Evolutionary conservation across 306 rosid species (phyloP), one percentile per base, ranked within the genome.

Genomic region (Fagus sylvatica): DNA sequence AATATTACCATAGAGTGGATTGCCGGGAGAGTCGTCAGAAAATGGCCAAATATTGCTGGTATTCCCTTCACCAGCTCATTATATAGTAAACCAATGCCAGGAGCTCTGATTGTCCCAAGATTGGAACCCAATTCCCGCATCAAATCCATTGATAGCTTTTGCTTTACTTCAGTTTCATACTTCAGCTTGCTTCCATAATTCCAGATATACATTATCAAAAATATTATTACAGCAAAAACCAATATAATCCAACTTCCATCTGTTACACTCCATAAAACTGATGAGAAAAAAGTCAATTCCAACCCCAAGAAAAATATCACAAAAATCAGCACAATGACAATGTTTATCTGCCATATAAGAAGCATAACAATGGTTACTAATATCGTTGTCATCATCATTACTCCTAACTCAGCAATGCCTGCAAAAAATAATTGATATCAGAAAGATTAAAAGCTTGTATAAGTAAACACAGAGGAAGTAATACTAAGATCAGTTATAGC

Each of bases 201-300:
- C 98, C 98, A 94, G 80, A 94, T 82, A 40, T 67, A 92, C 91
- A 94, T 94, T 79, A 94, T 90, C 61, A 91, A 74, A 84, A 94
- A 94, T 94, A 92, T 86, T 69, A 88, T 79, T 65, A 82, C 73
- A 37, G 94, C 89, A 82, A 94, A 94, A 55, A 92, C 97, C 93
- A 94, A 80, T 81, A 92, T 92, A 72, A 90, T 86, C 98, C 98
- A 94, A 89, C 98, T 94, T 81, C 98, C 98, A 87, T 94, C 97
- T 70, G 90, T 79, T 77, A 94, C 89, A 81, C 97, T 82, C 86
- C 91, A 83, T 78, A 94, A 79, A 81, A 94, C 96, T 1, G 98
- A 94, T n/a, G 97, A 94, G 92, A 94, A 92, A 80, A 94, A 94
- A 54, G 78, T 84, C 84, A 94, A 82, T 81, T 94, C 98, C 80